Conservation (phyloP, 2,329 filamentous ascomycete genomes). For the Thielaviopsis euricoi region DNA sequence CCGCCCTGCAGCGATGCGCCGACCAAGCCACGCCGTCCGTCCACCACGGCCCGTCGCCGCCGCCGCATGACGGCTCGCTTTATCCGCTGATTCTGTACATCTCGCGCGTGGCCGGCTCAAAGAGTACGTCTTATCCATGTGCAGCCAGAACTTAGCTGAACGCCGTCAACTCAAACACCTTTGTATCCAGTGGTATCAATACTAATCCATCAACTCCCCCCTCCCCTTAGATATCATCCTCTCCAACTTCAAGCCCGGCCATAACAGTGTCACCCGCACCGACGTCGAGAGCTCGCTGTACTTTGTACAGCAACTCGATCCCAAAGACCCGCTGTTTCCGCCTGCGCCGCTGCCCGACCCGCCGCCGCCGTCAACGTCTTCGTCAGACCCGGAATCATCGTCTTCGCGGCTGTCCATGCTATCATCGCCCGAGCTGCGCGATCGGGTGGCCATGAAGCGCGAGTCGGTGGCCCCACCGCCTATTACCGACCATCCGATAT, state of each 20-base stretch:
- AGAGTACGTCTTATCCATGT: slow-evolving; percentile 58
- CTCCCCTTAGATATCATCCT: slow-evolving; percentile 67
- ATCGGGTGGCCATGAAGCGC: background rate
- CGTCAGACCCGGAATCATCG: background rate
- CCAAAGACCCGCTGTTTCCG: slow-evolving; percentile 27
- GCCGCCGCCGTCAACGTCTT: background rate
- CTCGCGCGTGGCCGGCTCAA: slow-evolving; percentile 76
- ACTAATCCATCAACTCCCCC: no score
- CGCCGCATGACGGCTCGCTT: slow-evolving; percentile 34
- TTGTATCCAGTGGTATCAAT: no score
- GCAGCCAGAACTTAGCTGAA: no score
- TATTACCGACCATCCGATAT: slow-evolving; percentile 2
- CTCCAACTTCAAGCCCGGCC: slow-evolving; percentile 73
- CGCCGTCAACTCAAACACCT: no score
- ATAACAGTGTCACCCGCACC: slow-evolving; percentile 74
- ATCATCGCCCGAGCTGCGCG: background rate
- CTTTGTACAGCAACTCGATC: slow-evolving; percentile 55
- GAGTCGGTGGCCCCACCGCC: background rate
- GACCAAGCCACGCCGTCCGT: slow-evolving; percentile 39
- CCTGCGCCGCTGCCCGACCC: slow-evolving; percentile 28
- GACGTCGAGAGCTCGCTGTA: slow-evolving; percentile 82
- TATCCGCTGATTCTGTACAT: slow-evolving; percentile 77
- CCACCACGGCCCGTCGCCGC: background rate
- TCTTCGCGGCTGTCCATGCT: background rate
- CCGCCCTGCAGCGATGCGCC: slow-evolving; percentile 78